Evolutionary conservation across 495 filamentous ascomycete genomes (phyloP), one percentile per base, ranked within the genome.

Genomic region (Penicillium alfredii): DNA sequence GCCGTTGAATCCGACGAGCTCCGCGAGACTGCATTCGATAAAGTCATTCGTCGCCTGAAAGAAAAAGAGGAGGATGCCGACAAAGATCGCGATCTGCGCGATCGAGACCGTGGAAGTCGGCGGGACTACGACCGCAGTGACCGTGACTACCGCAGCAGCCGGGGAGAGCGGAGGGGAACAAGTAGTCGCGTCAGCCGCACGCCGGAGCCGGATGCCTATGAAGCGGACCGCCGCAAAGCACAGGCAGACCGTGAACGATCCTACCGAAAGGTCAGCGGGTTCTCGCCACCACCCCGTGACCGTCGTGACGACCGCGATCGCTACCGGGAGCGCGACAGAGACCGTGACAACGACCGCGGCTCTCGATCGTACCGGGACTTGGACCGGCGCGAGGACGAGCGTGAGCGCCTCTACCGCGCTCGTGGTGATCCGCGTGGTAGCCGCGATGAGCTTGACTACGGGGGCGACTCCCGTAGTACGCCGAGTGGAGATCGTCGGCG

Each of bases 1-100:
- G 83, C 80, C 12, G 69, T 97, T 16, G 73, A 84, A 33, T 76
- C 82, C 7, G 92, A 97, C 14, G 86, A 94, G 18, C 68, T 83
- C 22, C 84, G 89, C 30, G 77, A 80, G 17, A 69, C 75, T 37
- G 93, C 88, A 8, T 97, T 95, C 54, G 93, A 96, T 18, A 99
- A 97, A 62, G 73, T 87, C 48, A 80, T 96, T 40, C 83, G 87
- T 24, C 87, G 92, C 34, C 64, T 95, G 4, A 84, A 81, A 49
- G 92, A 97, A 53, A 88, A 89, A 56, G 86, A 93, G 32, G 89
- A 95, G 33, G 87, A 94, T 39, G 56, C 61, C 3, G 89, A 93
- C 34, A 80, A 74, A 34, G 85, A 90, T 13, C 81, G 82, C 34
- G 72, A 71, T 25, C 32, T 44, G 16, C 52, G 63, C 19, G 80